phyloP scores from a whole-genome alignment of 345 rosid genomes.

The Lumnitzera littorea region DNA sequence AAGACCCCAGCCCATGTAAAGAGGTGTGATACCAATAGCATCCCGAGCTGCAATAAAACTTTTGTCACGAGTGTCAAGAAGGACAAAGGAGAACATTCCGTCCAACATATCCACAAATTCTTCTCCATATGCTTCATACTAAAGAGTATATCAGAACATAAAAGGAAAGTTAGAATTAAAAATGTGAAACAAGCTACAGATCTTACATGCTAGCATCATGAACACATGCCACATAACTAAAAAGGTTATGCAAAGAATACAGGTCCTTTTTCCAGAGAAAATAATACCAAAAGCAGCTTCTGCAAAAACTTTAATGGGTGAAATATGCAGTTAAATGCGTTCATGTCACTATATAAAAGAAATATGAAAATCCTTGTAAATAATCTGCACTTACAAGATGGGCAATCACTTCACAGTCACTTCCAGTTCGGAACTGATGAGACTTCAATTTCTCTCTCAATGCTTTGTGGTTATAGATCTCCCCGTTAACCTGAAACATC shows the following conservation, averaged over 20 bases:
- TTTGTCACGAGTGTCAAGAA: constrained; percentile 75
- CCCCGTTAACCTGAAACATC: constrained; percentile 71
- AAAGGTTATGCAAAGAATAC: too few species aligned
- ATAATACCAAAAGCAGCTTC: too few species aligned
- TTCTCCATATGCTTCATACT: constrained; percentile 92
- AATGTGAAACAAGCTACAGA: too few species aligned
- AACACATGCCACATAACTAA: too few species aligned
- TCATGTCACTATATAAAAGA: background rate
- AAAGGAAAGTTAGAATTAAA: too few species aligned
- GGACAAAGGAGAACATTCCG: constrained; percentile 93
- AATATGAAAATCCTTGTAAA: background rate
- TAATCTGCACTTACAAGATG: constrained; percentile 55
- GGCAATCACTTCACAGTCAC: constrained; percentile 93
- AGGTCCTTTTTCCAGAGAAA: too few species aligned
- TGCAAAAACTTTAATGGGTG: too few species aligned
- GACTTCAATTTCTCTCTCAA: constrained; percentile 49
- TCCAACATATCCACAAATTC: constrained; percentile 86
- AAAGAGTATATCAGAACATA: too few species aligned
- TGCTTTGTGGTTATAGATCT: constrained; percentile 88
- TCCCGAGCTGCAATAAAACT: constrained; percentile 93
- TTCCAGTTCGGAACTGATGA: constrained; percentile 81
- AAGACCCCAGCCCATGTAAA: constrained; percentile 93
- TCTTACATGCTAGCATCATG: too few species aligned
- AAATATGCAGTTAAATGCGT: too few species aligned
- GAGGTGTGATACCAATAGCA: constrained; percentile 89